Conservation (phyloP, 2,329 filamentous ascomycete species). For the Mycosphaerelloides madeirae region DNA sequence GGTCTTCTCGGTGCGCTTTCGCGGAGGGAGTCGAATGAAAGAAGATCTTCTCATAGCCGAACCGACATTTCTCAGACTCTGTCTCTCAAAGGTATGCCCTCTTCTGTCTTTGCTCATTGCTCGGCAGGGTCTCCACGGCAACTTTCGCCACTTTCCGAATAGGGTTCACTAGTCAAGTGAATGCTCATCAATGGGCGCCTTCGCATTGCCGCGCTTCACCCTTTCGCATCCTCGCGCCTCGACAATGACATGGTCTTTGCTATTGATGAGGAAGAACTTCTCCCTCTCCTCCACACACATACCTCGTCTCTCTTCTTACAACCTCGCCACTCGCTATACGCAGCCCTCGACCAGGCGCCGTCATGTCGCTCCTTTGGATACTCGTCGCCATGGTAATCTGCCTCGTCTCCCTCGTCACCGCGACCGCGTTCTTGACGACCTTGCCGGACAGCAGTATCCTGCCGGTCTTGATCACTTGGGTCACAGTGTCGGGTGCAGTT, state of each 20-base stretch:
- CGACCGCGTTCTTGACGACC: not conserved
- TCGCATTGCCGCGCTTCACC: not conserved
- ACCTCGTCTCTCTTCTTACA: not conserved
- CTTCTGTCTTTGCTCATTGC: too few species aligned
- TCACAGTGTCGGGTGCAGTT: not conserved
- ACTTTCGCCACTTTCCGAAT: too few species aligned
- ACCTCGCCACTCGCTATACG: not conserved
- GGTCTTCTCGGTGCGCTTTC: not conserved
- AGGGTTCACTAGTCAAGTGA: too few species aligned
- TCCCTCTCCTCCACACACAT: not conserved
- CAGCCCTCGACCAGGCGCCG: too few species aligned
- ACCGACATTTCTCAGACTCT: not conserved
- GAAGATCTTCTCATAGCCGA: not conserved
- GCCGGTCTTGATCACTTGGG: constrained; percentile 1
- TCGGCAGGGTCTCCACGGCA: too few species aligned
- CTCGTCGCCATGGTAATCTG: not conserved
- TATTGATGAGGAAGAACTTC: not conserved
- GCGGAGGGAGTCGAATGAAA: not conserved
- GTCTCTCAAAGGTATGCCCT: too few species aligned
- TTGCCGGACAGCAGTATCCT: not conserved
- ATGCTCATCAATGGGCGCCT: too few species aligned
- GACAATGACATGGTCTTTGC: not conserved
- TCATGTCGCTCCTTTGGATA: not conserved
- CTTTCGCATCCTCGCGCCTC: not conserved
- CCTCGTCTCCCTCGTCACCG: not conserved